Conservation (phyloP, 176 grass and related monocot species). For the Themeda triandra region DNA sequence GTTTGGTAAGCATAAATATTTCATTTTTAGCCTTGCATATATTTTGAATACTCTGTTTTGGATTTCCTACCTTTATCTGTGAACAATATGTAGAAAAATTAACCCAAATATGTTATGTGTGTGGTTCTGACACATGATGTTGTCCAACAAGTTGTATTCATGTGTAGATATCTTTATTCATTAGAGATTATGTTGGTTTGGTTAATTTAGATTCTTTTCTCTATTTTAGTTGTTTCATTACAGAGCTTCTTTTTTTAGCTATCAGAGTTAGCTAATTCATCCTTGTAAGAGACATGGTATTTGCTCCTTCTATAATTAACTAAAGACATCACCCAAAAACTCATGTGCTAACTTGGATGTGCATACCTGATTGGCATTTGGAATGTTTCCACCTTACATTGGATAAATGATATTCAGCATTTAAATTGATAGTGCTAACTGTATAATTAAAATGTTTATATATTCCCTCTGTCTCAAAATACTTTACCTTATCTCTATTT, state of each 20-base stretch:
- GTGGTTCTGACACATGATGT: neutral
- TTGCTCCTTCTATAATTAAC: neutral
- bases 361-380: neutral
- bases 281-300: neutral
- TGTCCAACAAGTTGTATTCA: neutral
- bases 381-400: neutral
- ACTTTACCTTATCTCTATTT: too few relatives aligned
- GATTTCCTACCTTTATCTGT: neutral
- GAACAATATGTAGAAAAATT: neutral
- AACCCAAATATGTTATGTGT: neutral
- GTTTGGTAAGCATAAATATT: conserved; percentile 52
- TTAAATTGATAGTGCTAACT: neutral
- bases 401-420: neutral
- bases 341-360: neutral
- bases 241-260: neutral
- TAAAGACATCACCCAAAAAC: neutral
- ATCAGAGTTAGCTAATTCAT: neutral
- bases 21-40: neutral
- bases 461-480: neutral
- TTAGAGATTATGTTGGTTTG: neutral
- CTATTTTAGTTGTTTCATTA: neutral
- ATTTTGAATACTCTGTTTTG: neutral
- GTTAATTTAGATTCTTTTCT: neutral
- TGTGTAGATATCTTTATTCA: neutral
- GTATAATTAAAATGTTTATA: neutral